phyloP scores from a whole-genome alignment of 768 basidiomycete species.

The Clathrus columnatus region DNA sequence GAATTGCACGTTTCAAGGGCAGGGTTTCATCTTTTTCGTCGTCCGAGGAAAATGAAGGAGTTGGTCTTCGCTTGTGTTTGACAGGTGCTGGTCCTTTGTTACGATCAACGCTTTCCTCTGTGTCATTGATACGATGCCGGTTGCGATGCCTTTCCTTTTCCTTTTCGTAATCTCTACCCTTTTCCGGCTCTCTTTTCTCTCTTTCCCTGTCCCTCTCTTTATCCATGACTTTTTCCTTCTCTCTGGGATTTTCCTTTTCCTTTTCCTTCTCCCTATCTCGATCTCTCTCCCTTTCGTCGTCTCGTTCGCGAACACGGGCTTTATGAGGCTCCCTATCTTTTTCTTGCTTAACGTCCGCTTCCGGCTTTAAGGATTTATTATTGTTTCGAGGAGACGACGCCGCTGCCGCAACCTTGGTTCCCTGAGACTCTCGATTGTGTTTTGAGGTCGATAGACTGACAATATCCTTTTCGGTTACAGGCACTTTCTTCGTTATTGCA shows the following conservation, averaged over 20 bases:
- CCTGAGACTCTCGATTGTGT: not conserved
- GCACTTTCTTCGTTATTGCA: too few relatives aligned
- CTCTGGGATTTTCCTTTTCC: not conserved
- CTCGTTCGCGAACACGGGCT: too few relatives aligned
- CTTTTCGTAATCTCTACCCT: not conserved
- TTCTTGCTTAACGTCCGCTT: too few relatives aligned
- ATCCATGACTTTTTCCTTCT: not conserved
- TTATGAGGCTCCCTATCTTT: too few relatives aligned
- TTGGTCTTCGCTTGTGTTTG: constrained; percentile 4
- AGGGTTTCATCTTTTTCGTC: constrained; percentile 3
- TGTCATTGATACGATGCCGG: not conserved
- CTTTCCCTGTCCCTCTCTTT: not conserved
- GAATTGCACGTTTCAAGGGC: not conserved
- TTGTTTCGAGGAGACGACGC: too few relatives aligned
- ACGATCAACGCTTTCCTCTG: constrained; percentile 3
- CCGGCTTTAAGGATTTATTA: too few relatives aligned
- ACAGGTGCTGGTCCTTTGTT: not conserved
- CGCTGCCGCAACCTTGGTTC: not conserved
- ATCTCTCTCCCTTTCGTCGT: too few relatives aligned
- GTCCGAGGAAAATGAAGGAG: constrained; percentile 7
- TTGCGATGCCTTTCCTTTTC: not conserved
- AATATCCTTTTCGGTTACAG: too few relatives aligned
- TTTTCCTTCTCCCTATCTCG: not conserved
- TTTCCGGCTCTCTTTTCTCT: not conserved
- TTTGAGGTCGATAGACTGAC: too few relatives aligned